phyloP scores from a whole-genome alignment of 2,329 filamentous ascomycete genomes.

The Chrysoporthe austroafricana region DNA sequence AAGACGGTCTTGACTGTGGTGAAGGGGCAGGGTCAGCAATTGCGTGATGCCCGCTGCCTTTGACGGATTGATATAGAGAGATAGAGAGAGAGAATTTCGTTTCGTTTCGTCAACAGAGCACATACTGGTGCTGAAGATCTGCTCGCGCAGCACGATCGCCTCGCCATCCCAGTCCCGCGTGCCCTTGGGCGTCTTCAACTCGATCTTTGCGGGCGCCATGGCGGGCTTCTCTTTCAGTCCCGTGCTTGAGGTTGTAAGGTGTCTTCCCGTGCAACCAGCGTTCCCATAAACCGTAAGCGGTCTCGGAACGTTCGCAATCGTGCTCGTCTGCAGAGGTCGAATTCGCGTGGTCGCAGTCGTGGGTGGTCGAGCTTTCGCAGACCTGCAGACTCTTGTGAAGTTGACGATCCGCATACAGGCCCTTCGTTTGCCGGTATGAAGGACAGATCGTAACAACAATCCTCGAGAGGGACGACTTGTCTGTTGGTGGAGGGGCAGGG shows the following conservation, averaged over 20 bases:
- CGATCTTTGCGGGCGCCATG: constrained; percentile 28
- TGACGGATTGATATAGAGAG: not conserved
- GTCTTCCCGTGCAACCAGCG: not conserved
- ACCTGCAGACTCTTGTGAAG: constrained; percentile 19
- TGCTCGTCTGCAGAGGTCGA: not conserved
- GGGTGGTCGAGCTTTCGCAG: constrained; percentile 19
- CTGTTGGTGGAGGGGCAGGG: not conserved
- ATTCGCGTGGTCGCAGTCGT: constrained; percentile 7
- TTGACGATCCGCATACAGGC: constrained; percentile 25
- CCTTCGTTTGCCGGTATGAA: not conserved
- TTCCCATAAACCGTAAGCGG: not conserved
- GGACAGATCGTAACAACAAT: not conserved
- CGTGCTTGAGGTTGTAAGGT: constrained; percentile 4
- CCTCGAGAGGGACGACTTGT: not conserved
- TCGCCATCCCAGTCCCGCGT: constrained; percentile 36
- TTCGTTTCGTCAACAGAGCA: not conserved
- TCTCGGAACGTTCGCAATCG: constrained; percentile 6
- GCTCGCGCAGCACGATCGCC: constrained; percentile 34
- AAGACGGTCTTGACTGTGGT: constrained; percentile 72
- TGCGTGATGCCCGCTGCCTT: not conserved
- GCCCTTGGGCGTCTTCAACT: constrained; percentile 36
- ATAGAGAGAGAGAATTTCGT: no score
- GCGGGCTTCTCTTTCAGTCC: constrained; percentile 6
- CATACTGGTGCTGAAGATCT: constrained; percentile 34
- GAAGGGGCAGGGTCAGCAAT: constrained; percentile 40